Percentiles rank a stretch among this genome's conserved stretches.
Conservation (phyloP, 2,329 filamentous ascomycete genomes). For the Cadophora sp. region DNA sequence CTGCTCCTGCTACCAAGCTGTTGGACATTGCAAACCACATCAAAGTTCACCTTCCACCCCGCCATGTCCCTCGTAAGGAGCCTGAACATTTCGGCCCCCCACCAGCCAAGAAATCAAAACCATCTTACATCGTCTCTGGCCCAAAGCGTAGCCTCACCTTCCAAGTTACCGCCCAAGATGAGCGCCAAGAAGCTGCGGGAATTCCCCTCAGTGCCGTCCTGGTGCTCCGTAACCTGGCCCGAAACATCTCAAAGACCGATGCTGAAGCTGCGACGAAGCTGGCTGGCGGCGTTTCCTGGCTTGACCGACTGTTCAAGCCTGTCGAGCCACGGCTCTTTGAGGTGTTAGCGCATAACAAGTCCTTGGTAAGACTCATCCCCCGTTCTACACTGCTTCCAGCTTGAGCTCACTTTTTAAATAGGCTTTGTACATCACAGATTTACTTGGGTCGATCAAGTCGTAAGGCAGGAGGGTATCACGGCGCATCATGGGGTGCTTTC, state of each 20-base stretch:
- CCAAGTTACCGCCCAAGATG: conserved; percentile 63
- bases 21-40: conserved; percentile 44
- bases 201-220: conserved; percentile 80
- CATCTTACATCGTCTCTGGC: conserved; percentile 48
- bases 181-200: conserved; percentile 70
- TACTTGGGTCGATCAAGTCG: conserved; percentile 30
- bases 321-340: conserved; percentile 70
- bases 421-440: conserved; percentile 29
- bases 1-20: conserved; percentile 45
- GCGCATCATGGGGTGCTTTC: conserved; percentile 1
- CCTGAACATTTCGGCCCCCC: conserved; percentile 31
- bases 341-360: conserved; percentile 72
- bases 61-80: conserved; percentile 25
- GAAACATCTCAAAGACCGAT: conserved; percentile 67
- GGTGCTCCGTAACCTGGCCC: conserved; percentile 80
- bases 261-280: conserved; percentile 58
- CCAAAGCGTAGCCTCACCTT: conserved; percentile 61
- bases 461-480: conserved; percentile 13
- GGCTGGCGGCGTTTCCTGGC: conserved; percentile 65
- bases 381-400: background rate
- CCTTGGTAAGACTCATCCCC: conserved; percentile 55
- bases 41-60: conserved; percentile 43
- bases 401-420: conserved; percentile 6
- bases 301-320: conserved; percentile 71
- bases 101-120: conserved; percentile 39